Conservation (phyloP, 1,139 yeast genomes). For the Meyerozyma athensensis region DNA sequence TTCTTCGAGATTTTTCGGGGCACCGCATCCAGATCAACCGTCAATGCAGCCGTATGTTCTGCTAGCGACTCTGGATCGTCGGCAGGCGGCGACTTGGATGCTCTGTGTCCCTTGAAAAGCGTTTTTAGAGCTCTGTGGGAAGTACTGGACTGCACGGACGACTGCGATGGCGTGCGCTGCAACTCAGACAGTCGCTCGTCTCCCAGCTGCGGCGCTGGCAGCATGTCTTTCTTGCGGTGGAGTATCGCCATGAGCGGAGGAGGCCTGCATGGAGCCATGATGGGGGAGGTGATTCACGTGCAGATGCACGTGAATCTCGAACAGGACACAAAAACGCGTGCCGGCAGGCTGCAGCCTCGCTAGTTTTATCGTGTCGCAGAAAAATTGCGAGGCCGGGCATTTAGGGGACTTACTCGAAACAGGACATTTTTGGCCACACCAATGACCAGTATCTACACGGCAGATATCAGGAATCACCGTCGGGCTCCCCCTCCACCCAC, state of each 20-base stretch:
- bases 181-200: background rate
- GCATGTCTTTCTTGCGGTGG: background rate
- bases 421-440: background rate
- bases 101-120: background rate
- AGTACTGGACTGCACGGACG: background rate
- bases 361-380: slow-evolving; percentile 3
- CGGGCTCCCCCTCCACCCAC: slow-evolving; percentile 45
- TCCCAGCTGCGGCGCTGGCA: background rate
- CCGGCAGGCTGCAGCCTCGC: no score
- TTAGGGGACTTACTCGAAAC: background rate
- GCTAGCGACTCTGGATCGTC: background rate
- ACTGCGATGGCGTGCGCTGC: background rate
- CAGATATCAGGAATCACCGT: slow-evolving; percentile 43
- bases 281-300: background rate
- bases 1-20: no score
- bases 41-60: background rate
- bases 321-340: slow-evolving; percentile 4
- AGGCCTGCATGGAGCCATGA: background rate
- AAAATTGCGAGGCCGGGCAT: background rate
- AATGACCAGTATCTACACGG: slow-evolving; percentile 46
- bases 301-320: background rate
- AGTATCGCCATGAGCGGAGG: background rate
- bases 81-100: background rate
- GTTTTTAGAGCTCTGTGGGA: background rate
- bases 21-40: no score